Evolutionary conservation across 169 alveolate species (phyloP).

Genomic region (Eimeria necatrix): DNA sequence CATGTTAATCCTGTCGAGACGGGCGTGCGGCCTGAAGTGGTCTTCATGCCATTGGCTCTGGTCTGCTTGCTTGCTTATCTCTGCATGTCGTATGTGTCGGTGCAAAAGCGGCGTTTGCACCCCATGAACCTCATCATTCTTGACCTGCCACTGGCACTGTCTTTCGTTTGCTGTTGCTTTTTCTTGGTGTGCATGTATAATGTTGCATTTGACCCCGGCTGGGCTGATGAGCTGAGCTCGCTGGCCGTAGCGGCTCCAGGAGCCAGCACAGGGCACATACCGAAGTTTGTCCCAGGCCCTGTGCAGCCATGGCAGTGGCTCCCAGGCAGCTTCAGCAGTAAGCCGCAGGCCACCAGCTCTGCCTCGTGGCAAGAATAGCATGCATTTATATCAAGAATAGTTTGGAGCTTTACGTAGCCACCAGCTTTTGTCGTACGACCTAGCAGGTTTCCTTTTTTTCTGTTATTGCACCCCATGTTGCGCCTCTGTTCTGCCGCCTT

Average conservation of each 20-base stretch:
- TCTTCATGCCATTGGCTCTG: conserved; percentile 41
- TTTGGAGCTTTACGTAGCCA: background rate
- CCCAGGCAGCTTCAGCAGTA: conserved; percentile 67
- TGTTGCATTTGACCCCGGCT: conserved; percentile 74
- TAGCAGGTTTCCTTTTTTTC: no score
- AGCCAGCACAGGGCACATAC: conserved; percentile 48
- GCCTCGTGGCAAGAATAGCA: background rate
- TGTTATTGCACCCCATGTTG: background rate
- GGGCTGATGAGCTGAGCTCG: conserved; percentile 50
- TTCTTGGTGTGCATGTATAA: conserved; percentile 66
- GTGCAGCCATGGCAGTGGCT: conserved; percentile 77
- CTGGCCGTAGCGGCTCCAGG: background rate
- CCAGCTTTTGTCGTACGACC: background rate
- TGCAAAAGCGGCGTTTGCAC: conserved; percentile 33
- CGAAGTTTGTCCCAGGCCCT: conserved; percentile 70
- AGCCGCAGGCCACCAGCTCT: background rate
- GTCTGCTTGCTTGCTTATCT: conserved; percentile 42
- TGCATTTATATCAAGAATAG: background rate
- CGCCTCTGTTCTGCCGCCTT: background rate
- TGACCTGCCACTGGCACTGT: conserved; percentile 39
- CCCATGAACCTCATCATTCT: conserved; percentile 49
- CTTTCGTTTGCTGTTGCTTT: conserved; percentile 69
- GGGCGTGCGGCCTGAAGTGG: conserved; percentile 66
- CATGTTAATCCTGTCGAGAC: conserved; percentile 56
- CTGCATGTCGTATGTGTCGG: conserved; percentile 36